A percentile compares a stretch with the other conserved stretches of the same genome.
Evolutionary conservation across 169 alveolate species (phyloP).

Genomic region (Plasmodium billcollinsi): DNA sequence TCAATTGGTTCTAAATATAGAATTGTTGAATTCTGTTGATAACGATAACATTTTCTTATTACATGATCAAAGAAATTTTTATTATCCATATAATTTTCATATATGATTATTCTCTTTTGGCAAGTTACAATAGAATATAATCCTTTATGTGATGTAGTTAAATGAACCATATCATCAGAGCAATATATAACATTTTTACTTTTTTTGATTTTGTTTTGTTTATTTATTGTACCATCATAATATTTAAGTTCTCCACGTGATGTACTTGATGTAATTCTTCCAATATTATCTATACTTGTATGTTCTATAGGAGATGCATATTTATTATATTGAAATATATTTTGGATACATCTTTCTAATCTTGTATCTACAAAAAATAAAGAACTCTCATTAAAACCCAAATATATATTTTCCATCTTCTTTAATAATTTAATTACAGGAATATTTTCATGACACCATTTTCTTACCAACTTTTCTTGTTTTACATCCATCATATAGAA

Average conservation of each 20-base stretch:
- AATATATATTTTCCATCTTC: slow-evolving; percentile 50
- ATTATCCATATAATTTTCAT: slow-evolving; percentile 37
- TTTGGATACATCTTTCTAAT: slow-evolving; percentile 42
- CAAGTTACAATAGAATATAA: slow-evolving; percentile 54
- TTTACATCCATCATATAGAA: slow-evolving; percentile 59
- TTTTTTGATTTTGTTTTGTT: slow-evolving; percentile 34
- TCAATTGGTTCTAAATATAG: slow-evolving; percentile 40
- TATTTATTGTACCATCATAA: slow-evolving; percentile 70
- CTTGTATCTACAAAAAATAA: slow-evolving; percentile 52
- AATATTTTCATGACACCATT: slow-evolving; percentile 41
- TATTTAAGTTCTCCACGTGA: slow-evolving; percentile 52
- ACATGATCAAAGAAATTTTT: slow-evolving; percentile 32
- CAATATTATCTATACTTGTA: slow-evolving; percentile 60
- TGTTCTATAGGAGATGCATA: slow-evolving; percentile 42
- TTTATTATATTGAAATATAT: slow-evolving; percentile 39
- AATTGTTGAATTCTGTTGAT: slow-evolving; percentile 35
- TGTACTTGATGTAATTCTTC: slow-evolving; percentile 31
- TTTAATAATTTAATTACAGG: slow-evolving; percentile 30
- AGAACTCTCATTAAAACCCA: slow-evolving; percentile 43
- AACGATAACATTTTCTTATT: slow-evolving; percentile 37
- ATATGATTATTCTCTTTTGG: slow-evolving; percentile 22
- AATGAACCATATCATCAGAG: slow-evolving; percentile 58
- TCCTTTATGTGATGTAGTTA: slow-evolving; percentile 36
- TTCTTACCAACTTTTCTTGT: slow-evolving; percentile 26
- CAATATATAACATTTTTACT: slow-evolving; percentile 32